Evolutionary conservation across 2,329 filamentous ascomycete species (phyloP), one percentile per base, ranked within the genome.

Genomic region (Alternaria gaisen): DNA sequence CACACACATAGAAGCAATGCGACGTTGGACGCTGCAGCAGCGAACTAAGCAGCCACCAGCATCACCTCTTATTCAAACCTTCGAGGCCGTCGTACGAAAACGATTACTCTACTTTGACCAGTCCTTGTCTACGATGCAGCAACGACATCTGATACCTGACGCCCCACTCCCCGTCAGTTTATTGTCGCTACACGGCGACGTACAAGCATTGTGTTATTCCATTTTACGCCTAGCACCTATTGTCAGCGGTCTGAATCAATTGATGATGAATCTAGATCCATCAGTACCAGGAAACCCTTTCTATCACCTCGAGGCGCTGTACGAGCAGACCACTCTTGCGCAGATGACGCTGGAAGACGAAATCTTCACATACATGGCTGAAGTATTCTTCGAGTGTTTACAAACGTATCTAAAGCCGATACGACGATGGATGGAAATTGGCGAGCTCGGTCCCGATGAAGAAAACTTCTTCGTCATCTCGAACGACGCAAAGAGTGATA

Each of bases 331-430:
- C 2, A 90, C 87, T 60, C 81, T 86, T 53, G 86, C 90, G 0
- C 93, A 97, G 72, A 83, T 92, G 44, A 85, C 87, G 16, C 90
- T 90, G 1, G 87, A 92, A 56, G 80, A 83, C 2, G 75, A 76
- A 0, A 81, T 86, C 1, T 95, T 92, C 72, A 77, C 81, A 40
- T 88, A 86, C 40, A 81, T 95, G 5, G 87, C 88, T 2, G 81
- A 81, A 0, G 83, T 95, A 4, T 95, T 97, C 73, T 89, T 95
- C 56, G 86, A 90, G 46, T 97, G 92, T 72, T 90, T 97, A 60
- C 87, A 89, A 58, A 88, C 92, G 1, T 98, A 97, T 75, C 83
- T 96, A 38, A 88, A 88, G 40, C 92, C 93, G 0, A 90, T 97
- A 44, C 86, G 89, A 36, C 81, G 84, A 16, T 98, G 94, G 94